A percentile compares a stretch with the other conserved stretches of the same genome.
phyloP scores from a whole-genome alignment of 768 basidiomycete genomes.

The Paxillus rubicundulus region DNA sequence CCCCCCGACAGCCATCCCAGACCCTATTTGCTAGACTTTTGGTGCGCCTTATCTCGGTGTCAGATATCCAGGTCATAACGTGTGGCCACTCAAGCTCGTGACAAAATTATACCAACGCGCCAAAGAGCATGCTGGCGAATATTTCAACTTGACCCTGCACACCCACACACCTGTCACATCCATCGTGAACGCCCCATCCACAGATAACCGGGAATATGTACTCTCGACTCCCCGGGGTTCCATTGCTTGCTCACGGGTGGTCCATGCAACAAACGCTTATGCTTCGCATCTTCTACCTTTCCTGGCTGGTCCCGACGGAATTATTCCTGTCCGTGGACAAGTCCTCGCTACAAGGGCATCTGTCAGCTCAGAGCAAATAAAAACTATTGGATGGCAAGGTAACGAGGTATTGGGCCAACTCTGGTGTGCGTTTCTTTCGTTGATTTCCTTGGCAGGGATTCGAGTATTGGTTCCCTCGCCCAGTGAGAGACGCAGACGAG shows the following conservation, averaged over 20 bases:
- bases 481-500: constrained; percentile 30
- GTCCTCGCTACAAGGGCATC: constrained; percentile 47
- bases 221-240: constrained; percentile 61
- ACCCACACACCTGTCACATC: constrained; percentile 70
- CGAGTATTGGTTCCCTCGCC: constrained; percentile 86
- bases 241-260: constrained; percentile 57
- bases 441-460: constrained; percentile 34
- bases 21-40: constrained; percentile 18
- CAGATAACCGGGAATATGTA: constrained; percentile 2
- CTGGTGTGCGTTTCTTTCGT: background rate
- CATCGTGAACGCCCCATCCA: constrained; percentile 28
- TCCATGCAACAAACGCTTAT: constrained; percentile 90
- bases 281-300: constrained; percentile 72
- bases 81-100: constrained; percentile 84
- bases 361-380: constrained; percentile 39
- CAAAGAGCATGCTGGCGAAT: constrained; percentile 19
- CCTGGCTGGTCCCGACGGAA: constrained; percentile 48
- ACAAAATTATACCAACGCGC: constrained; percentile 56
- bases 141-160: constrained; percentile 53
- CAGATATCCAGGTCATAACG: constrained; percentile 54
- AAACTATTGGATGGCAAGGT: constrained; percentile 46
- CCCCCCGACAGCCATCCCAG: background rate
- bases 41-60: constrained; percentile 51
- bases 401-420: constrained; percentile 27
- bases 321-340: constrained; percentile 75